Evolutionary conservation across 331 rosid genomes (phyloP).

Genomic region (Pyracantha coccinea): DNA sequence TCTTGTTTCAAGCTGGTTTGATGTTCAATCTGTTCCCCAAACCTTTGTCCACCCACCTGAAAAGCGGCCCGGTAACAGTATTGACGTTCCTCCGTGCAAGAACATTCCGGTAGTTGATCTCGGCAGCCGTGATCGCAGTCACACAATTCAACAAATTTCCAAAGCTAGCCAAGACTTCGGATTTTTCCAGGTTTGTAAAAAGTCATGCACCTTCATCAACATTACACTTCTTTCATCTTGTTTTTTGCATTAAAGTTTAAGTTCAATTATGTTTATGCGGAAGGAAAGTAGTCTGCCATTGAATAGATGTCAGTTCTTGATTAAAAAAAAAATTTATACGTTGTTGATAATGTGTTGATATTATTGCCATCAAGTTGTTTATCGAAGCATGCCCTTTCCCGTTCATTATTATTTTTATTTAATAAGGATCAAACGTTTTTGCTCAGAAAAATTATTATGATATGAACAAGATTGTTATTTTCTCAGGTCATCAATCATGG

Average conservation of each 20-base stretch:
- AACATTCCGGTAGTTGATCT: conserved; percentile 58
- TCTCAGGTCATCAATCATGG: conserved; percentile 62
- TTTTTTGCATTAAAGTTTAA: not conserved
- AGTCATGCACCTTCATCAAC: not conserved
- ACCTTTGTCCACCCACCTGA: conserved; percentile 48
- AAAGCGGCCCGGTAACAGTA: conserved; percentile 34
- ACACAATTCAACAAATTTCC: conserved; percentile 21
- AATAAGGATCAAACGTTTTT: not conserved
- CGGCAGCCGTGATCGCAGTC: conserved; percentile 19
- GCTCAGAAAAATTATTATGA: not conserved
- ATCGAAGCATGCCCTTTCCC: not conserved
- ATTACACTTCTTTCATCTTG: not conserved
- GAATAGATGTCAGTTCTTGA: not conserved
- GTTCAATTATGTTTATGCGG: not conserved
- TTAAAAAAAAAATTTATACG: too few species aligned
- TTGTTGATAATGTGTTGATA: not conserved
- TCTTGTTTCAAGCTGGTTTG: conserved; percentile 48
- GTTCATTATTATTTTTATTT: not conserved
- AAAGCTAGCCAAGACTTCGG: conserved; percentile 55
- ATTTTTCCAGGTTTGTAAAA: conserved; percentile 47
- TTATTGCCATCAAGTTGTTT: not conserved
- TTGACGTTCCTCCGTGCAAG: conserved; percentile 2
- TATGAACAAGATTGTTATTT: not conserved
- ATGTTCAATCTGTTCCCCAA: conserved; percentile 35
- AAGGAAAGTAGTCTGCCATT: not conserved